Conservation (phyloP, 1,284 basidiomycete genomes). For the Puccinia brachypodii region DNA sequence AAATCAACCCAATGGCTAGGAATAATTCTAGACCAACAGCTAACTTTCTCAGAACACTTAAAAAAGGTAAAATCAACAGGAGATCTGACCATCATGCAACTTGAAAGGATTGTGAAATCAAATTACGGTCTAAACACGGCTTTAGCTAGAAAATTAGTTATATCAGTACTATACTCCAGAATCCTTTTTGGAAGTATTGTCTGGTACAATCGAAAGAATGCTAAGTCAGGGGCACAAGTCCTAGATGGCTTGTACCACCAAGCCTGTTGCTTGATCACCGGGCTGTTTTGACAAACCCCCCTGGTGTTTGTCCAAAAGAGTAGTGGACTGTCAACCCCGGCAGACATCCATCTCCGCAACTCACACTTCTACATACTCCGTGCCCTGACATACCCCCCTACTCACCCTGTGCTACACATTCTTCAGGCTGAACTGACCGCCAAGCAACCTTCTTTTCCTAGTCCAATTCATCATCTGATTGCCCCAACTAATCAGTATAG, state of each 20-base stretch:
- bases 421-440: not conserved
- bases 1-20: constrained; percentile 56
- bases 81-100: constrained; percentile 51
- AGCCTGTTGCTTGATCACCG: too few species aligned
- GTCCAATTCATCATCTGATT: not conserved
- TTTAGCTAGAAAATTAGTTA: constrained; percentile 55
- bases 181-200: constrained; percentile 56
- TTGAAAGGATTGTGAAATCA: constrained; percentile 59
- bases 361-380: too few species aligned
- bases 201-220: constrained; percentile 56
- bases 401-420: not conserved
- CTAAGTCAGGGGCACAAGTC: too few species aligned
- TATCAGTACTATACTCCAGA: constrained; percentile 56
- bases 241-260: too few species aligned
- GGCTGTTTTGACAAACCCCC: too few species aligned
- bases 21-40: constrained; percentile 54
- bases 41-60: constrained; percentile 55
- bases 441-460: not conserved
- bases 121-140: constrained; percentile 55
- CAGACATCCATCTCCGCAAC: too few species aligned
- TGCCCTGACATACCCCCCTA: too few species aligned
- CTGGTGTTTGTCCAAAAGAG: too few species aligned
- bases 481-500: not conserved
- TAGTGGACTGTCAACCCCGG: too few species aligned
- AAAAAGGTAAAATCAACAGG: constrained; percentile 53